Evolutionary conservation across 2,329 filamentous ascomycete species (phyloP).

Genomic region (Aspergillus udagawae): DNA sequence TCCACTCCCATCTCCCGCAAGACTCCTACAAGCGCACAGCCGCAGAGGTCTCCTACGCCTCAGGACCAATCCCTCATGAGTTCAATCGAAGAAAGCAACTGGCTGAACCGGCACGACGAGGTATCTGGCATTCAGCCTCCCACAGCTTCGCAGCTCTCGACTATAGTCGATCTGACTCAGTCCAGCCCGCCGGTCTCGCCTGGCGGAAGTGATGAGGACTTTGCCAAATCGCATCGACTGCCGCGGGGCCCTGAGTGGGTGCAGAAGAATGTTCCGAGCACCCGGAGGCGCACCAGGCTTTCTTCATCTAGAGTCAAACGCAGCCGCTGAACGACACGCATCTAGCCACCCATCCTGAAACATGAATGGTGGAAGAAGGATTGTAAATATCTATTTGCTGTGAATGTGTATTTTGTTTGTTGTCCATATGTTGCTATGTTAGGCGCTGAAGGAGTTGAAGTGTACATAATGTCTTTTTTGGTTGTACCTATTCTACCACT

Average conservation of each 20-base stretch:
- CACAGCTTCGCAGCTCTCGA: constrained; percentile 8
- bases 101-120: background rate
- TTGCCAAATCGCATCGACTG: constrained; percentile 24
- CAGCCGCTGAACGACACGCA: constrained; percentile 17
- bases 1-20: constrained; percentile 8
- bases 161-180: constrained; percentile 37
- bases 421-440: background rate
- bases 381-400: background rate
- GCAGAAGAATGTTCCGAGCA: constrained; percentile 19
- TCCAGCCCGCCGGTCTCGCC: constrained; percentile 29
- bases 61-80: constrained; percentile 11
- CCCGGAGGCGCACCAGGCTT: constrained; percentile 15
- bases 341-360: constrained; percentile 16
- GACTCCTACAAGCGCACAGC: background rate
- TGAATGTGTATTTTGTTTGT: background rate
- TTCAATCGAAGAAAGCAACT: constrained; percentile 7
- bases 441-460: background rate
- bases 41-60: background rate
- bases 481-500: background rate
- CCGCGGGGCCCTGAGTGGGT: constrained; percentile 28
- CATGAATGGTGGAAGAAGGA: constrained; percentile 12
- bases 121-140: background rate
- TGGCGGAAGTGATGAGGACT: constrained; percentile 27
- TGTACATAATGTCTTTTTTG: background rate
- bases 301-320: constrained; percentile 15